Evolutionary conservation across 1,284 basidiomycete species (phyloP).

Genomic region (Ceratobasidium theobromae): DNA sequence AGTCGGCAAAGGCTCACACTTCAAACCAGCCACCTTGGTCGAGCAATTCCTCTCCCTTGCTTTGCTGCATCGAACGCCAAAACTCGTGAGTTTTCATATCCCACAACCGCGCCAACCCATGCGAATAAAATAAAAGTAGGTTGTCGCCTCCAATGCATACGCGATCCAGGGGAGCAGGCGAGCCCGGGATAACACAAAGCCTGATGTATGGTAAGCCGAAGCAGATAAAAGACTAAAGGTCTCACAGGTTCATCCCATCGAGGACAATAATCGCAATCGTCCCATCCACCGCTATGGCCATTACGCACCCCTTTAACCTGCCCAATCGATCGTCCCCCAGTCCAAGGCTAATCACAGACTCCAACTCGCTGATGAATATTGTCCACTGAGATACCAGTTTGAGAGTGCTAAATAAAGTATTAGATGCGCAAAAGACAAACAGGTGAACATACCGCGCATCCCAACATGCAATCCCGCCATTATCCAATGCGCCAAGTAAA

Average conservation of each 20-base stretch:
- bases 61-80: conserved; percentile 74
- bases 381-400: conserved; percentile 67
- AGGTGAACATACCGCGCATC: conserved; percentile 51
- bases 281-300: conserved; percentile 78
- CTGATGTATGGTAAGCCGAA: conserved; percentile 44
- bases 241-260: conserved; percentile 77
- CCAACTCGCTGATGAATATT: conserved; percentile 65
- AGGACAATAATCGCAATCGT: conserved; percentile 77
- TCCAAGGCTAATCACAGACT: conserved; percentile 56
- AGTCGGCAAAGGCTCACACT: conserved; percentile 51
- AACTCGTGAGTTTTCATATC: conserved; percentile 84
- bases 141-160: conserved; percentile 72
- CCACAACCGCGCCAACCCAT: conserved; percentile 83
- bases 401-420: conserved; percentile 53
- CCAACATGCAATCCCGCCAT: conserved; percentile 76
- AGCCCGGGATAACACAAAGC: conserved; percentile 76
- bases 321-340: conserved; percentile 55
- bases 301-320: conserved; percentile 64
- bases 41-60: conserved; percentile 77
- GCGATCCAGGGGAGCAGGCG: conserved; percentile 61
- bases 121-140: conserved; percentile 75
- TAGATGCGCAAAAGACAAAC: conserved; percentile 22
- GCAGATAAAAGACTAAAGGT: conserved; percentile 28
- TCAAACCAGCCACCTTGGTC: conserved; percentile 69
- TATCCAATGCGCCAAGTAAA: conserved; percentile 69